Conservation (phyloP, 73 alveolate genomes). For the Uronychia binucleata region DNA sequence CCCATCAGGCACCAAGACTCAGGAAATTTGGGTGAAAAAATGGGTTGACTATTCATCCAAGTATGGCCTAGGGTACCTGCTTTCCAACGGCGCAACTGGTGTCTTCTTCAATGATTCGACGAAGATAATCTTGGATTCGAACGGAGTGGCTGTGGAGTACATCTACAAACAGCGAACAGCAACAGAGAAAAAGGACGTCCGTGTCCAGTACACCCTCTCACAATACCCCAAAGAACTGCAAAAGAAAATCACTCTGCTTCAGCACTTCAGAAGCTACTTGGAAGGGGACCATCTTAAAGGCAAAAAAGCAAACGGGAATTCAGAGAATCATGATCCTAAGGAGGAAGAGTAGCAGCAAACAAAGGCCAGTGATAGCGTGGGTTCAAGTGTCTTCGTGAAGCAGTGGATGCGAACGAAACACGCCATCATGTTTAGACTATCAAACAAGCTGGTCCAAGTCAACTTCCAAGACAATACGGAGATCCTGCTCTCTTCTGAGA, state of each 20-base stretch:
- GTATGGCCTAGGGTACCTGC: constrained; percentile 87
- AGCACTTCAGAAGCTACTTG: constrained; percentile 71
- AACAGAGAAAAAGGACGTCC: constrained; percentile 56
- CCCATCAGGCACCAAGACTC: constrained; percentile 29
- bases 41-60: constrained; percentile 91
- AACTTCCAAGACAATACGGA: constrained; percentile 83
- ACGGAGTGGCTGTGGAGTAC: constrained; percentile 65
- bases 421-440: constrained; percentile 84
- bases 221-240: constrained; percentile 72
- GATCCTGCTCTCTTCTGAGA: constrained; percentile 73
- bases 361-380: constrained; percentile 22
- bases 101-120: constrained; percentile 88
- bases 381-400: constrained; percentile 50
- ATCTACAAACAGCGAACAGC: constrained; percentile 79
- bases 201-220: constrained; percentile 29
- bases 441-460: constrained; percentile 83
- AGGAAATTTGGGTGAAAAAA: constrained; percentile 66
- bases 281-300: constrained; percentile 37
- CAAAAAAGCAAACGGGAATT: constrained; percentile 28
- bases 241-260: constrained; percentile 74
- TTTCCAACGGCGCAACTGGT: constrained; percentile 81
- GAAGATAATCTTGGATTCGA: constrained; percentile 76
- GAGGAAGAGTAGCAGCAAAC: constrained; percentile 2
- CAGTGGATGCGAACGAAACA: constrained; percentile 86
- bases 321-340: not conserved